phyloP scores from a whole-genome alignment of 345 rosid genomes.

The Eucalyptus erythrocorys region DNA sequence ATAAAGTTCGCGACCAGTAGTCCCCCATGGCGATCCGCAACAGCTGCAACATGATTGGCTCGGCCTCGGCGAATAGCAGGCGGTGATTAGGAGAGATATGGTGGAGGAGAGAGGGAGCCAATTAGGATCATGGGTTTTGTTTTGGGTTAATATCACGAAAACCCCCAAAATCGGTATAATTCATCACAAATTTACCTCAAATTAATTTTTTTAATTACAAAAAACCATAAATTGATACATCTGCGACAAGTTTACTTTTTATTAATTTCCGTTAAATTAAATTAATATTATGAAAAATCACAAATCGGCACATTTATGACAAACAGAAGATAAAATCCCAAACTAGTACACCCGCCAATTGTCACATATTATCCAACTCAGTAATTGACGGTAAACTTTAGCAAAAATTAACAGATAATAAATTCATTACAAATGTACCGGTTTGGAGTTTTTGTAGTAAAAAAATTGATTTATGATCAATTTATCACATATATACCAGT shows the following conservation, averaged over 20 bases:
- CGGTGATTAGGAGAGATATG: background rate
- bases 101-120: background rate
- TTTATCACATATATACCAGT: too few species aligned
- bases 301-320: too few species aligned
- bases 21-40: too few species aligned
- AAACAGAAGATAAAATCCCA: fast-evolving
- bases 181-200: fast-evolving
- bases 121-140: background rate
- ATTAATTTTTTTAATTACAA: too few species aligned
- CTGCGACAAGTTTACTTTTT: fast-evolving
- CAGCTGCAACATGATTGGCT: background rate
- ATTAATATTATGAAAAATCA: too few species aligned
- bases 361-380: fast-evolving
- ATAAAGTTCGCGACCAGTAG: background rate
- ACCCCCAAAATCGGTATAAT: too few species aligned
- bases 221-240: fast-evolving
- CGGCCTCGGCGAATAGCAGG: fast-evolving
- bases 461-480: too few species aligned
- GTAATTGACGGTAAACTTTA: fast-evolving
- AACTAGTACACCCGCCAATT: too few species aligned
- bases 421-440: fast-evolving
- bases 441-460: fast-evolving
- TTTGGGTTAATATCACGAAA: background rate
- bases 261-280: fast-evolving
- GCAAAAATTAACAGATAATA: too few species aligned